Evolutionary conservation across 306 rosid genomes (phyloP), one percentile per base, ranked within the genome.

Genomic region (Spatholobus suberectus): DNA sequence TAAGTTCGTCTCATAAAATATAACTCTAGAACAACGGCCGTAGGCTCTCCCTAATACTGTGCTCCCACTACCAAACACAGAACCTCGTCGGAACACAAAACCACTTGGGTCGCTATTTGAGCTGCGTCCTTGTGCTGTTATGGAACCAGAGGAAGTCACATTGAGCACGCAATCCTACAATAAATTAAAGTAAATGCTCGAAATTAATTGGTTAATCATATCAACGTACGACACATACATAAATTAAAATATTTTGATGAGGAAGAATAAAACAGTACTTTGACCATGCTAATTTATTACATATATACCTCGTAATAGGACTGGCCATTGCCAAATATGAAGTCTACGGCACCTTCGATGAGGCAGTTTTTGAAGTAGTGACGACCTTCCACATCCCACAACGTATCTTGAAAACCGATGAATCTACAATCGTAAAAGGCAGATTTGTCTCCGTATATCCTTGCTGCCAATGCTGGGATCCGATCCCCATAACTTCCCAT

Each of bases 241-340:
- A 29, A 29, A 29, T 29, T 29, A n/a, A 44, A 44, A 44, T 44
- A 0, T 11, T 11, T 11, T 47, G 18, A 47, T 47, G 54, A 47
- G 20, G 0, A 44, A 44, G 51, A 44, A 44, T n/a, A 14, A 3
- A 44, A 44, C 51, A 44, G 12, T 44, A n/a, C n/a, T 44, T 44
- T 49, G 55, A 8, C 8, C 58, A 52, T 52, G 58, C n/a, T 52
- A 17, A 49, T 47, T 47, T n/a, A 47, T 3, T 47, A n/a, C 26
- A 55, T 55, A 21, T 4, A 6, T 81, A 85, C 86, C 83, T 72
- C 63, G 20, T 72, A 90, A 13, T 54, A 46, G 20, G 93, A 88
- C 10, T 86, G 90, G 11, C 88, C 91, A 17, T 0, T 15, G 12
- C 93, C 91, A 57, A 82, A 90, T 5, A 90, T 88, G 35, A 90